These are phyloP conservation scores for Dendrobium chrysotoxum DNA, from an alignment of 106 monocot species.

Conservation along the genomic window DNA sequence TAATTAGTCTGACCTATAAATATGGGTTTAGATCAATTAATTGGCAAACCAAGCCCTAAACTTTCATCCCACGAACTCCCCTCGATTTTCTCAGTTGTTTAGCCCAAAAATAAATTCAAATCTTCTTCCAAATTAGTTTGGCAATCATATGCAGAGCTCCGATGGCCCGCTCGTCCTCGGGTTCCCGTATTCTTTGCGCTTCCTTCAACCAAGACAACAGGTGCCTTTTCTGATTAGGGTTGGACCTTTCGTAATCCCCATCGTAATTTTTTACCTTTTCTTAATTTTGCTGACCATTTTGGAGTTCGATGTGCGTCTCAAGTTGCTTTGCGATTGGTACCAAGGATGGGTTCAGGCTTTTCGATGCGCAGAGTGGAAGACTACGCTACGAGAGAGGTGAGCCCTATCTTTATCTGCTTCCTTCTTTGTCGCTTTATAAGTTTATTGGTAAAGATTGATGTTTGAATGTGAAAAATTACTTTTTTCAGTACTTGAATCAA, in stretches of 20 bases:
- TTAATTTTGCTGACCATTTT: background rate
- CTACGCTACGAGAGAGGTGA: constrained; percentile 63
- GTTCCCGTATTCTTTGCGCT: constrained; percentile 47
- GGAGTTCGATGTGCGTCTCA: background rate
- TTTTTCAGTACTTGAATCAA: background rate
- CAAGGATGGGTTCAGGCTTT: constrained; percentile 80
- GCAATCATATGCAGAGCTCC: background rate
- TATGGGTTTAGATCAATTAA: too few species aligned
- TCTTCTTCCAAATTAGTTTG: background rate
- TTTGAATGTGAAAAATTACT: too few species aligned
- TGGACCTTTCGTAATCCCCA: background rate
- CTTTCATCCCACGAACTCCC: too few species aligned
- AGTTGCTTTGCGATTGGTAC: constrained; percentile 78
- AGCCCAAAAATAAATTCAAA: background rate
- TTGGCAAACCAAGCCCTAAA: too few species aligned
- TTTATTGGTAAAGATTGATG: constrained; percentile 3
- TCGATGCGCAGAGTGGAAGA: constrained; percentile 57
- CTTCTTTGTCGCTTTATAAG: background rate
- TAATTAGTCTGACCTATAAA: too few species aligned
- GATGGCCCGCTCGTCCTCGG: constrained; percentile 33
- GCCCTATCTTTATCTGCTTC: background rate
- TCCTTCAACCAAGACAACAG: constrained; percentile 98
- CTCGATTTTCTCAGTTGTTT: too few species aligned
- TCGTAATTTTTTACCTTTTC: background rate
- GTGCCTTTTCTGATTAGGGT: constrained; percentile 15